Base-by-base conservation (phyloP, 192 early-diverging fungal species). In the Backusella luteola region DNA sequence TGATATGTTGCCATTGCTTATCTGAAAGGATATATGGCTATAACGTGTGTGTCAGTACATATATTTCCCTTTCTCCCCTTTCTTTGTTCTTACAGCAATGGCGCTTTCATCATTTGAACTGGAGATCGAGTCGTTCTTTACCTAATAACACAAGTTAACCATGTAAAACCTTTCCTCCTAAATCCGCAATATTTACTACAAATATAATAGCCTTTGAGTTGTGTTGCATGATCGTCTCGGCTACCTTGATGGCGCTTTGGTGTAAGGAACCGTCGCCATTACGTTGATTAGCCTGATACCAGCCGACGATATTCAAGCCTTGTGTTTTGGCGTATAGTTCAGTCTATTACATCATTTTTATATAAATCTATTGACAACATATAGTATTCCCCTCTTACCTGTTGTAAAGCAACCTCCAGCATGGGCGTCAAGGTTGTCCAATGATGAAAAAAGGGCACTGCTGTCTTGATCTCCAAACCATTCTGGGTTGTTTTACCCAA, bases 391-490 rank as follows among this genome's bases (percentile, higher is more conserved):
- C 32, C 32, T 32, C 32, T 32, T 84, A 91, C 93, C 87, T 95
- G 94, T 69, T 95, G 91, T 73, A 96, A 81, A 34, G 95, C 94
- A 6, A 93, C 87, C 80, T 96, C 94, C 12, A 94, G 85, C 90
- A 95, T 93, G 66, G 95, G 93, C 0, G 94, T 87, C 75, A 96
- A 84, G 17, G 89, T 88, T 36, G 87, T 86, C 89, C 93, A 92
- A 74, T 91, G 89, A 86, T 98, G 96, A 71, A 93, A 89, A 19
- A 96, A 85, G 53, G 96, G 95, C 29, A 98, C 80, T 42, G 92
- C 94, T 6, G 91, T 74, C 17, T 73, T 66, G 34, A 75, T 66
- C 32, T 79, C 42, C 42, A 44, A 34, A 2, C 59, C 56, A 44
- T 74, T 41, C 15, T 36, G 69, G 6, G 52, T 66, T 23, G 26